phyloP scores from a whole-genome alignment of 2,329 filamentous ascomycete species.

The Eurotiales sp. region DNA sequence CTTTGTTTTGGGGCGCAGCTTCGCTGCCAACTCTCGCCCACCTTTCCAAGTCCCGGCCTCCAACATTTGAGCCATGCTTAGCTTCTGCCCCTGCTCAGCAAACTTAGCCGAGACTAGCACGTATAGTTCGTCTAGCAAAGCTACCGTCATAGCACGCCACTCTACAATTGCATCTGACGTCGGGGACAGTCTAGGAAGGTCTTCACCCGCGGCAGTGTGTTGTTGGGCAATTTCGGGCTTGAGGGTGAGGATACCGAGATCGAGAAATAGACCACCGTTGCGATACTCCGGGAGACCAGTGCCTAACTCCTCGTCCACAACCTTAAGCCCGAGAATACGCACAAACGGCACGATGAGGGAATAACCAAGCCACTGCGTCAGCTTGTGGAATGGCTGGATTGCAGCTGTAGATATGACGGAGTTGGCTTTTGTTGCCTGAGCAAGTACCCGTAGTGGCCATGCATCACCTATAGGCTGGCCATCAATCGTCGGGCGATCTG shows the following conservation, averaged over 20 bases:
- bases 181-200: conserved; percentile 50
- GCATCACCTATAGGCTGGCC: conserved; percentile 51
- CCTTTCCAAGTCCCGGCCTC: conserved; percentile 55
- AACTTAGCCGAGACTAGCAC: conserved; percentile 15
- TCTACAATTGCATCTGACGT: conserved; percentile 61
- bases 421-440: conserved; percentile 13
- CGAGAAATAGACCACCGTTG: conserved; percentile 67
- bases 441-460: conserved; percentile 43
- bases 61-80: conserved; percentile 47
- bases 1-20: conserved; percentile 29
- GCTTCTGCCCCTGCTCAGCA: conserved; percentile 16
- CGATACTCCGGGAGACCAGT: conserved; percentile 70
- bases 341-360: conserved; percentile 65
- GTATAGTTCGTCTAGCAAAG: conserved; percentile 59
- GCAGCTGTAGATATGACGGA: background rate
- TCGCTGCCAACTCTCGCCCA: conserved; percentile 35
- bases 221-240: no score
- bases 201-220: conserved; percentile 30
- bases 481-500: no score
- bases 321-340: conserved; percentile 49
- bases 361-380: conserved; percentile 60
- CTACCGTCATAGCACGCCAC: conserved; percentile 62
- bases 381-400: conserved; percentile 57
- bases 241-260: conserved; percentile 51
- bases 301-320: conserved; percentile 50